These are phyloP conservation scores for Alternaria sp. DNA, from an alignment of 2,329 filamentous ascomycete species.

Conservation along the genomic window DNA sequence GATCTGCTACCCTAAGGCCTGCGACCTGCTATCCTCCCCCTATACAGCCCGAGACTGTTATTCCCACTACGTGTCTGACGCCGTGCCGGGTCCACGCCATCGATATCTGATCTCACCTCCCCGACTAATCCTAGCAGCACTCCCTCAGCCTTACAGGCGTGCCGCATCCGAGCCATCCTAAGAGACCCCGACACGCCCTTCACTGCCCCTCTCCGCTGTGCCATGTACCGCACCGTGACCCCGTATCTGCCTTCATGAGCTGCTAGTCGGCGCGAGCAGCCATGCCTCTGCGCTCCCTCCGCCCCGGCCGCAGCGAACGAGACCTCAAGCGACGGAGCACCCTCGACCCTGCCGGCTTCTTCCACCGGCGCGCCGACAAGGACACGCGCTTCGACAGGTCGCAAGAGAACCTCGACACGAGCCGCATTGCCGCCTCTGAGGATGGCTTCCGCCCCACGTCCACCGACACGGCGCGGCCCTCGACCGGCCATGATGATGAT, in stretches of 20 bases:
- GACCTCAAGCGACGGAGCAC: conserved; percentile 54
- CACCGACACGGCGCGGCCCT: conserved; percentile 31
- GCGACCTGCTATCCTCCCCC: conserved; percentile 5
- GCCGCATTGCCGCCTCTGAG: conserved; percentile 40
- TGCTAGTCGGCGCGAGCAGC: conserved; percentile 39
- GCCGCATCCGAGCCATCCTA: conserved; percentile 17
- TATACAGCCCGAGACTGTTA: conserved; percentile 1
- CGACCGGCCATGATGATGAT: conserved; percentile 12
- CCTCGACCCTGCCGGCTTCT: conserved; percentile 48
- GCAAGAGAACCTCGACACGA: conserved; percentile 30
- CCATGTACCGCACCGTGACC: conserved; percentile 42
- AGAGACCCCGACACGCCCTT: neutral
- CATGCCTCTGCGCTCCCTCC: conserved; percentile 50
- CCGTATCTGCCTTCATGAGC: conserved; percentile 43
- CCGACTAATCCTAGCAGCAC: conserved; percentile 17
- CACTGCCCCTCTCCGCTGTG: conserved; percentile 27
- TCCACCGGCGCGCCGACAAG: conserved; percentile 45
- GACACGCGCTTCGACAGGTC: conserved; percentile 30
- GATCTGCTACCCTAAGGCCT: conserved; percentile 4
- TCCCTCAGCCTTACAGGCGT: conserved; percentile 20
- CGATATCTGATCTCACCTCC: conserved; percentile 11
- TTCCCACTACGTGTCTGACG: conserved; percentile 1
- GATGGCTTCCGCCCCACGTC: conserved; percentile 42
- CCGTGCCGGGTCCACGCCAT: neutral
- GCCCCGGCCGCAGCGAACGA: conserved; percentile 47